These are phyloP conservation scores for Sordaria brevicollis DNA, from an alignment of 495 filamentous ascomycete genomes.

Conservation along the genomic window DNA sequence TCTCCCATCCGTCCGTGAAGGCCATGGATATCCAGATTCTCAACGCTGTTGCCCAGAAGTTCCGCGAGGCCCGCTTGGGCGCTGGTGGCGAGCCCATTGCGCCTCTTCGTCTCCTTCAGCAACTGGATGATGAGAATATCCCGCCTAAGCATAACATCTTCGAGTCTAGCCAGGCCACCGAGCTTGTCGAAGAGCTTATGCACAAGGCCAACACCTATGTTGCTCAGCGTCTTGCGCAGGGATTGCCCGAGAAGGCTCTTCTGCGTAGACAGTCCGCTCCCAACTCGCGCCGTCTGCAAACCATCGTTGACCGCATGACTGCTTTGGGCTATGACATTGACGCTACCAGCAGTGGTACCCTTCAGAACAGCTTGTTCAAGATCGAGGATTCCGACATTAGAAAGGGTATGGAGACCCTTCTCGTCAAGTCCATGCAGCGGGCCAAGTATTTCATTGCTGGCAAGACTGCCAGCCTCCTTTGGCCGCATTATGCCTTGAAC, in stretches of 20 bases:
- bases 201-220: constrained; percentile 85
- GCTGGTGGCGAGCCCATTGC: constrained; percentile 68
- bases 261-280: constrained; percentile 78
- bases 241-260: constrained; percentile 83
- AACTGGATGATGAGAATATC: constrained; percentile 97
- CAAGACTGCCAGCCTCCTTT: constrained; percentile 59
- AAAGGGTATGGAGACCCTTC: constrained; percentile 94
- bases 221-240: constrained; percentile 69
- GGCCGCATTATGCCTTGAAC: constrained; percentile 85
- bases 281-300: constrained; percentile 77
- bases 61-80: constrained; percentile 76
- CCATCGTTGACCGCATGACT: constrained; percentile 87
- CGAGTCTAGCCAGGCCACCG: constrained; percentile 77
- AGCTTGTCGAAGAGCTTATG: constrained; percentile 88
- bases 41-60: constrained; percentile 69
- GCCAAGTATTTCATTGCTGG: constrained; percentile 87
- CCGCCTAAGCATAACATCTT: constrained; percentile 95
- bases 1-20: constrained; percentile 47
- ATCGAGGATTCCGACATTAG: constrained; percentile 78
- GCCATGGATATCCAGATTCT: constrained; percentile 67
- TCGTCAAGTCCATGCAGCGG: constrained; percentile 88
- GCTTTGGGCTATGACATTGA: constrained; percentile 83
- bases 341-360: constrained; percentile 72
- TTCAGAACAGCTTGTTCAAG: constrained; percentile 89
- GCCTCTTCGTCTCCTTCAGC: constrained; percentile 76